These are phyloP conservation scores for Phtheirospermum japonicum DNA, from an alignment of 257 asterid species.

Conservation along the genomic window DNA sequence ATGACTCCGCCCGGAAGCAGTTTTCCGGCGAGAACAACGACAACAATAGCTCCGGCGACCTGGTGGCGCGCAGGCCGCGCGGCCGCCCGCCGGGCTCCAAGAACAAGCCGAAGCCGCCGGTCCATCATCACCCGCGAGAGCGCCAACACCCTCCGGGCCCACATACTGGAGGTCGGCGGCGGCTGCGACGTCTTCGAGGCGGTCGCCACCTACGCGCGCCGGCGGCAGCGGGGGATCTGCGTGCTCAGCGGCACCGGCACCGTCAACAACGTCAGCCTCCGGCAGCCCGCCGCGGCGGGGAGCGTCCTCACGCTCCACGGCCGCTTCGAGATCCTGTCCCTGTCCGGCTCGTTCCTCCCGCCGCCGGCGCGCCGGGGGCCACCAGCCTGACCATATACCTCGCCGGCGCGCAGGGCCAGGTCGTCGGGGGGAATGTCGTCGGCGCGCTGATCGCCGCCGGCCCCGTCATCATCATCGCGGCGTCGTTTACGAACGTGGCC, in stretches of 20 bases:
- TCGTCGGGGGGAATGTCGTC: neutral
- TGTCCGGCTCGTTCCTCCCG: slow-evolving; percentile 80
- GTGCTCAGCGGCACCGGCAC: slow-evolving; percentile 71
- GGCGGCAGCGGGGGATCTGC: slow-evolving; percentile 73
- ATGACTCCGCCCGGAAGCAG: neutral
- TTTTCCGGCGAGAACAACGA: neutral
- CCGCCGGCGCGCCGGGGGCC: slow-evolving; percentile 90
- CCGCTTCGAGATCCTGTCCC: slow-evolving; percentile 63
- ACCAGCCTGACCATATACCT: slow-evolving; percentile 70
- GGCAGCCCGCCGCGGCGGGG: slow-evolving; percentile 68
- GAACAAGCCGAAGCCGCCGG: slow-evolving; percentile 79
- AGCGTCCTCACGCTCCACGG: slow-evolving; percentile 70
- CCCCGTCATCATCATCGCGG: neutral
- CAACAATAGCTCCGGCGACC: neutral
- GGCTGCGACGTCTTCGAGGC: slow-evolving; percentile 86
- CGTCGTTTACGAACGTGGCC: neutral
- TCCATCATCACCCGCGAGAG: slow-evolving; percentile 79
- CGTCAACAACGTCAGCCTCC: slow-evolving; percentile 67
- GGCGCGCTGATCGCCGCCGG: neutral
- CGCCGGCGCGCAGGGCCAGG: slow-evolving; percentile 59
- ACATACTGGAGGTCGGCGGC: slow-evolving; percentile 60
- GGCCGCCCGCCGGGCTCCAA: slow-evolving; percentile 82
- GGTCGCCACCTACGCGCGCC: slow-evolving; percentile 58
- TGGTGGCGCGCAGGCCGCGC: slow-evolving; percentile 38
- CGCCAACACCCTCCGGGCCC: slow-evolving; percentile 84